phyloP scores from a whole-genome alignment of 2,329 filamentous ascomycete genomes.

The Talaromyces amestolkiae region DNA sequence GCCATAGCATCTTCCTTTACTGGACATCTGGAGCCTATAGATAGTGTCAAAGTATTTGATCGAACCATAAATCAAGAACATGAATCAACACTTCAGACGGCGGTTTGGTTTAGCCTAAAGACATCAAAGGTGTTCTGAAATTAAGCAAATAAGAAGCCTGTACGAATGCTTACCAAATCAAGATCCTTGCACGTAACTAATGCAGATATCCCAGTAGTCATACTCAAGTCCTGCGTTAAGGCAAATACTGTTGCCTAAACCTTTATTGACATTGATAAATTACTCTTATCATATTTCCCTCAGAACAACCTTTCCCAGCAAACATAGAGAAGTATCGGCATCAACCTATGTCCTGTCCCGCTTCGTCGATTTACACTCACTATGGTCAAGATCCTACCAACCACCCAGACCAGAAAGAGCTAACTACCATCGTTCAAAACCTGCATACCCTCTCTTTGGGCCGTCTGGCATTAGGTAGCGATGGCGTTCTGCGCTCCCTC shows the following conservation, averaged over 20 bases:
- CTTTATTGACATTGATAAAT: not conserved
- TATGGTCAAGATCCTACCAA: slow-evolving; percentile 18
- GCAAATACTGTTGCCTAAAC: not conserved
- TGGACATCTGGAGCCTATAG: too few species aligned
- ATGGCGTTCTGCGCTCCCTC: slow-evolving; percentile 18
- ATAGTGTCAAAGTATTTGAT: too few species aligned
- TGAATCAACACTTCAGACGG: not conserved
- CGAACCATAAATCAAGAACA: not conserved
- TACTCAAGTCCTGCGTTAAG: not conserved
- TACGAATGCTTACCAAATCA: not conserved
- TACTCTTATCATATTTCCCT: not conserved
- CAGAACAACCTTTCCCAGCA: not conserved
- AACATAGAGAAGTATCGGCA: not conserved
- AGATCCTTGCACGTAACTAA: not conserved
- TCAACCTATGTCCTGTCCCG: not conserved
- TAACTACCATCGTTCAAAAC: slow-evolving; percentile 3
- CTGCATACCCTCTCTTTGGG: not conserved
- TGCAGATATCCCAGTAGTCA: not conserved
- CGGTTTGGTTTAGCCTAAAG: not conserved
- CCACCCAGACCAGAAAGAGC: slow-evolving; percentile 19
- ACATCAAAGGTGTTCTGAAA: not conserved
- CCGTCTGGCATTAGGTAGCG: not conserved
- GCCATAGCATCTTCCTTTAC: too few species aligned
- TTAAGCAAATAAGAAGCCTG: not conserved
- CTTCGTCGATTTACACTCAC: not conserved